Evolutionary conservation across 208 protist species (phyloP).

Genomic region (Trypanosoma avium): DNA sequence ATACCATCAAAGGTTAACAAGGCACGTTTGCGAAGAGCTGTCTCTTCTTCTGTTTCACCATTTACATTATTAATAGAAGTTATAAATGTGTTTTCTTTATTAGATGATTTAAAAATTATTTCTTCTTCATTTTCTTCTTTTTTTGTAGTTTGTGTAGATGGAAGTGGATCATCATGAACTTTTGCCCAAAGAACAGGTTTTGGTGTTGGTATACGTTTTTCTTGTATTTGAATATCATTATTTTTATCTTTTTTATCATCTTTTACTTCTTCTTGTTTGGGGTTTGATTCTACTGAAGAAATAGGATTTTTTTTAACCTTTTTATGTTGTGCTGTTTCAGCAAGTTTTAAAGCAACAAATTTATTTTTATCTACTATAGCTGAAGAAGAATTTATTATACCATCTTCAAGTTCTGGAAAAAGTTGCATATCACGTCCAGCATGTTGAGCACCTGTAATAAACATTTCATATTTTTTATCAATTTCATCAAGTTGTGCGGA

Average conservation of each 20-base stretch:
- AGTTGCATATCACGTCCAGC: constrained; percentile 33
- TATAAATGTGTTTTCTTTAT: not conserved
- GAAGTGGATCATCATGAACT: not conserved
- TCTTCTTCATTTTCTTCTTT: too few species aligned
- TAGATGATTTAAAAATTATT: too few species aligned
- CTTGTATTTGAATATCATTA: too few species aligned
- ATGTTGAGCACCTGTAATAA: constrained; percentile 44
- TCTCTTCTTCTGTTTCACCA: not conserved
- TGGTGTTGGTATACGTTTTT: too few species aligned
- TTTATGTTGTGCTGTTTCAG: constrained; percentile 43
- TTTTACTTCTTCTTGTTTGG: not conserved
- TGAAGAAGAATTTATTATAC: not conserved
- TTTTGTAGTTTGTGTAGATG: not conserved
- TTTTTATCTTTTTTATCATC: not conserved
- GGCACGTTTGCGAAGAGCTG: not conserved
- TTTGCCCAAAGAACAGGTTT: too few species aligned
- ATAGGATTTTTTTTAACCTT: constrained; percentile 15
- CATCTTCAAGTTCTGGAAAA: constrained; percentile 25
- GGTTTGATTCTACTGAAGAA: not conserved
- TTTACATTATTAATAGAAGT: not conserved
- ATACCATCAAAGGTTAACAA: constrained; percentile 64
- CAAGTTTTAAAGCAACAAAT: constrained; percentile 50
- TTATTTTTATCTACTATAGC: constrained; percentile 23
- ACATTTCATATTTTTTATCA: constrained; percentile 47
- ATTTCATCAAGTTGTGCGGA: constrained; percentile 28